A percentile compares a stretch with the other conserved stretches of the same genome.
phyloP scores from a whole-genome alignment of 2,329 filamentous ascomycete species.

The Fusarium robinianum region DNA sequence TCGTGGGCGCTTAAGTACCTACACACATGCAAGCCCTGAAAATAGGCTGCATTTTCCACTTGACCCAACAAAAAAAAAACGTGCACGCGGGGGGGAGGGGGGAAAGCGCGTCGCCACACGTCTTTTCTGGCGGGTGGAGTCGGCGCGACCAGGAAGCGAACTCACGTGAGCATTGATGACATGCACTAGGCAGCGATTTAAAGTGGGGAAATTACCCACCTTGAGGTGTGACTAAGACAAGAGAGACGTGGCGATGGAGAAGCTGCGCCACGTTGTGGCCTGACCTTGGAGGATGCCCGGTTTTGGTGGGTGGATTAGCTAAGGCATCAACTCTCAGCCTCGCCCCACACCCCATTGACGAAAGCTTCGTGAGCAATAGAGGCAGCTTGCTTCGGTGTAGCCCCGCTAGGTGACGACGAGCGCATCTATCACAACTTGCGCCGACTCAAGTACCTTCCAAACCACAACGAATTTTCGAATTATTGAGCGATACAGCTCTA shows the following conservation, averaged over 20 bases:
- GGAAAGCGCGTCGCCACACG: conserved; percentile 31
- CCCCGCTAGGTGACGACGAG: conserved; percentile 40
- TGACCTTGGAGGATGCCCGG: conserved; percentile 8
- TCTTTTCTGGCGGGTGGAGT: conserved; percentile 23
- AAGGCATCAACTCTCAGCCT: conserved; percentile 33
- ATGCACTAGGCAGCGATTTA: conserved; percentile 40
- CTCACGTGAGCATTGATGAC: conserved; percentile 41
- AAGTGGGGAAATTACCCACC: neutral
- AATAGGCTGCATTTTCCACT: conserved; percentile 16
- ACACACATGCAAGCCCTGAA: conserved; percentile 16
- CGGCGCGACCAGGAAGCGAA: conserved; percentile 44
- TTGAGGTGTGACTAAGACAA: conserved; percentile 17
- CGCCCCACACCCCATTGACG: conserved; percentile 39
- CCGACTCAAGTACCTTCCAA: conserved; percentile 18
- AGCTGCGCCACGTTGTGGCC: conserved; percentile 32
- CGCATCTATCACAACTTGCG: conserved; percentile 29
- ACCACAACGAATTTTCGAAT: conserved; percentile 31
- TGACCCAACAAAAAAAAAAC: conserved; percentile 9
- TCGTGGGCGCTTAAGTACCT: too few relatives aligned
- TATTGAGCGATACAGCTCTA: conserved; percentile 23
- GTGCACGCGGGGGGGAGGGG: conserved; percentile 20
- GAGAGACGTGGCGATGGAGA: conserved; percentile 21
- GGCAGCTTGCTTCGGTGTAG: conserved; percentile 28
- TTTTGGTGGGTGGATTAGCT: neutral
- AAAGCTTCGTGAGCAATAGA: conserved; percentile 41